Percentiles rank a stretch among this genome's conserved stretches.
These are phyloP conservation scores for Aspergillus sp. DNA, from an alignment of 2,329 filamentous ascomycete species.

Conservation along the genomic window DNA sequence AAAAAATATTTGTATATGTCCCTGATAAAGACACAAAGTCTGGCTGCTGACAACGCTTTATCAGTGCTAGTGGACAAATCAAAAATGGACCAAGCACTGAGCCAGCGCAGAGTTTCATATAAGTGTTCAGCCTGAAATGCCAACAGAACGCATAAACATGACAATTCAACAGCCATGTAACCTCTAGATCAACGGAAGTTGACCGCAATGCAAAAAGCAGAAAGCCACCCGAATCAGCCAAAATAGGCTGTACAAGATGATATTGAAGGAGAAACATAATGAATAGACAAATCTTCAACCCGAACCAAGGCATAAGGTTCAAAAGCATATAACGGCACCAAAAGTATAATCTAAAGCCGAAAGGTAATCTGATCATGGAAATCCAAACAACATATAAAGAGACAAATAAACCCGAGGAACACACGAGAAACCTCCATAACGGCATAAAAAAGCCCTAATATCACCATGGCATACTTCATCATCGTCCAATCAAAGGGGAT, in stretches of 20 bases:
- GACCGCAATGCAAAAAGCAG: neutral
- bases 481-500: neutral
- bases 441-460: neutral
- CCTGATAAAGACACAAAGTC: neutral
- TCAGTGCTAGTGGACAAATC: neutral
- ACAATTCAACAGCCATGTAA: neutral
- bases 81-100: neutral
- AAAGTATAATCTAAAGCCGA: neutral
- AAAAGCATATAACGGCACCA: neutral
- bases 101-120: neutral
- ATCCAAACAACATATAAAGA: neutral
- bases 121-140: neutral
- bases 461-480: neutral
- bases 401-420: neutral
- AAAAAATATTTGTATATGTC: too few species aligned
- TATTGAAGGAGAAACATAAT: neutral
- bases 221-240: constrained; percentile 3
- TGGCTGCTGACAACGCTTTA: neutral
- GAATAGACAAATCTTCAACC: neutral
- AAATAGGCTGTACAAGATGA: constrained; percentile 8
- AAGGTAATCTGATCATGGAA: neutral
- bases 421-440: neutral
- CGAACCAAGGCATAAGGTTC: neutral
- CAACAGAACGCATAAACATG: neutral
- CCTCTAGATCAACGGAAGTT: constrained; percentile 1